These are phyloP conservation scores for Tylopilus sp. DNA, from an alignment of 1,284 basidiomycete genomes.

Conservation along the genomic window DNA sequence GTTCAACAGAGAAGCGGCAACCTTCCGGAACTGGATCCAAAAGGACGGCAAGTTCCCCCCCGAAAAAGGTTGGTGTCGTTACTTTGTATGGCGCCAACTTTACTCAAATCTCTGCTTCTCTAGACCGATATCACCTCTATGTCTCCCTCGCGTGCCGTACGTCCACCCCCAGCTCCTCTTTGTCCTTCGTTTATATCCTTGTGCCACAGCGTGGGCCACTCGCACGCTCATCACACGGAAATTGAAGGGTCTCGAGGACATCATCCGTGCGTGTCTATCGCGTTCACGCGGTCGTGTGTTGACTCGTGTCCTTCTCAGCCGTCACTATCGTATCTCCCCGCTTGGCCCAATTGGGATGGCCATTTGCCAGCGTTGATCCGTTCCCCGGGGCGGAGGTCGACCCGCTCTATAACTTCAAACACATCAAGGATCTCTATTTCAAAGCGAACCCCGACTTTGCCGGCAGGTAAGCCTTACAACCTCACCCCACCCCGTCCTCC, in stretches of 20 bases:
- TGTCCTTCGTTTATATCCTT: not conserved
- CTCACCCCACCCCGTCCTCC: too few species aligned
- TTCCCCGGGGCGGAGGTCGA: slow-evolving; percentile 75
- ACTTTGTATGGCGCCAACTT: not conserved
- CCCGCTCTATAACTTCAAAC: slow-evolving; percentile 59
- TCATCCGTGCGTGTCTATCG: slow-evolving; percentile 59
- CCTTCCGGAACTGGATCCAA: slow-evolving; percentile 75
- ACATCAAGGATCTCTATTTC: slow-evolving; percentile 86
- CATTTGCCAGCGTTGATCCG: slow-evolving; percentile 69
- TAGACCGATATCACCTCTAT: slow-evolving; percentile 87
- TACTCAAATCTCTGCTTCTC: not conserved
- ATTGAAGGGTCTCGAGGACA: slow-evolving; percentile 87
- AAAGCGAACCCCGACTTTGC: slow-evolving; percentile 68
- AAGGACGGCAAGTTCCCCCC: slow-evolving; percentile 75
- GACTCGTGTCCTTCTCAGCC: slow-evolving; percentile 34
- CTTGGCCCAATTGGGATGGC: slow-evolving; percentile 85
- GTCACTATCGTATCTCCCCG: slow-evolving; percentile 83
- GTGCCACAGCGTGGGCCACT: slow-evolving; percentile 80
- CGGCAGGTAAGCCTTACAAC: slow-evolving; percentile 48
- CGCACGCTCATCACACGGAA: slow-evolving; percentile 85
- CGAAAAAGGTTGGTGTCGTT: slow-evolving; percentile 61
- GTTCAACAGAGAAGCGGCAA: slow-evolving; percentile 73
- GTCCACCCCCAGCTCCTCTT: slow-evolving; percentile 27
- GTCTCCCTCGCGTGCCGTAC: slow-evolving; percentile 78
- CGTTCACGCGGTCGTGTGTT: not conserved